A percentile compares a stretch with the other conserved stretches of the same genome.
These are phyloP conservation scores for Fraxinus baroniana DNA, from an alignment of 305 asterid genomes.

Conservation along the genomic window DNA sequence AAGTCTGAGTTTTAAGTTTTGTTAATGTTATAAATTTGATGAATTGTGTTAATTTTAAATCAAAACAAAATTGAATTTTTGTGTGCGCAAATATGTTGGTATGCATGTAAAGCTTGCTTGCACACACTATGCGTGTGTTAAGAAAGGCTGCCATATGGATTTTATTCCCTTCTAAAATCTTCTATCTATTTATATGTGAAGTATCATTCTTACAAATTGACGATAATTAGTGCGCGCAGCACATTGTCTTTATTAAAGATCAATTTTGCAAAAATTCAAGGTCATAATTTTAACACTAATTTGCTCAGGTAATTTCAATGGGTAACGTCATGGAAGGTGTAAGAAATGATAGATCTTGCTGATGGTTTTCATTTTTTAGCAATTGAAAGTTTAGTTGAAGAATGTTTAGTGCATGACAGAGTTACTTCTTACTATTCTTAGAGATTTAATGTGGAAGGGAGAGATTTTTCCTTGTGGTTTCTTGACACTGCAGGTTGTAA, in stretches of 20 bases:
- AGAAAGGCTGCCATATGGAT: no score
- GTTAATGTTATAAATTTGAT: background rate
- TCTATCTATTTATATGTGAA: background rate
- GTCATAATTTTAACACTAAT: background rate
- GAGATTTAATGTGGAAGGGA: background rate
- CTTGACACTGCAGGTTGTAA: constrained; percentile 60
- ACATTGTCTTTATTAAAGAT: background rate
- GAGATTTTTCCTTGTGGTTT: constrained; percentile 20
- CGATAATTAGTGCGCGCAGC: background rate
- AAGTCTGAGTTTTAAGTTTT: background rate
- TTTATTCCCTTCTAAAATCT: background rate
- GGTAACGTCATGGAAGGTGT: background rate
- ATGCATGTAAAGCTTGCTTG: background rate
- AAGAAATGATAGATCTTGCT: background rate
- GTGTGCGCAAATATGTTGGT: background rate
- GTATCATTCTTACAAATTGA: background rate
- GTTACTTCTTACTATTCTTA: background rate
- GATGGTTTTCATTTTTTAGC: background rate
- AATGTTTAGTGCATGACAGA: background rate
- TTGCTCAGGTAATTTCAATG: background rate
- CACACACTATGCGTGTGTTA: background rate
- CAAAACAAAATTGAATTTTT: background rate
- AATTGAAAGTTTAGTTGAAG: background rate
- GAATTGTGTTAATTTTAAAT: background rate
- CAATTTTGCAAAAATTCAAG: background rate